These are phyloP conservation scores for Debaryomyces subglobosus DNA, from an alignment of 1,139 yeast genomes.

Conservation along the genomic window DNA sequence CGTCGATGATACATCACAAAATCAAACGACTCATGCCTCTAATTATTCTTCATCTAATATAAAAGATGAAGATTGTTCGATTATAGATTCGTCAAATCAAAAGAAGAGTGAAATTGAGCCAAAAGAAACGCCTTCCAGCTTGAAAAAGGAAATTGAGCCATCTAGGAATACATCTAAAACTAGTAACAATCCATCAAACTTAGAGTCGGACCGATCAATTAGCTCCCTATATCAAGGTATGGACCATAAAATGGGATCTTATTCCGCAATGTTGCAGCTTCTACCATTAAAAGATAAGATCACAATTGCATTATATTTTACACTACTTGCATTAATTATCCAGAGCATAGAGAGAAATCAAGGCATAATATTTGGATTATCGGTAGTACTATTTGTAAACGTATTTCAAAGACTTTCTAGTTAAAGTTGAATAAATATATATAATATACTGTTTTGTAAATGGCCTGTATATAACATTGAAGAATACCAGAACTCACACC, in stretches of 20 bases:
- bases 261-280: background rate
- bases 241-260: background rate
- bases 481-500: background rate
- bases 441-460: background rate
- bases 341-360: background rate
- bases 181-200: background rate
- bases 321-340: background rate
- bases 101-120: background rate
- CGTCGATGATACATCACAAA: background rate
- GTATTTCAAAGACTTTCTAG: slow-evolving; percentile 5
- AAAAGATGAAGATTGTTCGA: background rate
- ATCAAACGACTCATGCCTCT: background rate
- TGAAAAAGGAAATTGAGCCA: slow-evolving; percentile 18
- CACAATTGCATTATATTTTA: background rate
- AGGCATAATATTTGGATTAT: slow-evolving; percentile 3
- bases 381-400: slow-evolving; percentile 1
- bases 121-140: slow-evolving; percentile 25
- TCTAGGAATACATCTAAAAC: background rate
- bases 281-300: slow-evolving; percentile 1
- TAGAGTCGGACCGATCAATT: background rate
- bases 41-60: slow-evolving; percentile 4
- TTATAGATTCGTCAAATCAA: slow-evolving; percentile 11
- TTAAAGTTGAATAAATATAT: background rate
- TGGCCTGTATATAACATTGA: background rate
- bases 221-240: background rate